Evolutionary conservation across 2,329 filamentous ascomycete species (phyloP).

Genomic region (Penicillium psychrosexuale): DNA sequence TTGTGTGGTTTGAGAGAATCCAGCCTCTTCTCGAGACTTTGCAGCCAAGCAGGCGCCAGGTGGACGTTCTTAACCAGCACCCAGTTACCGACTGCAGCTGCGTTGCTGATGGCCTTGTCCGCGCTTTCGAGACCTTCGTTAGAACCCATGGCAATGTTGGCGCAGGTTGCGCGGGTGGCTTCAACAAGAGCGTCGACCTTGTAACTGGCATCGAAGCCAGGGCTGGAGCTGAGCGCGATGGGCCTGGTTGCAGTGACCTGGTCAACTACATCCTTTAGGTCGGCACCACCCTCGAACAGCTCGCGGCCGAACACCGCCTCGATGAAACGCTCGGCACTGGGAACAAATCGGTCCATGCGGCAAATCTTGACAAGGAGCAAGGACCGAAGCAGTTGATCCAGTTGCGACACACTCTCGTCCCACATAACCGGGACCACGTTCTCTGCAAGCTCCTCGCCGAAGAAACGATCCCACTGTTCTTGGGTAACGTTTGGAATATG

Average conservation of each 20-base stretch:
- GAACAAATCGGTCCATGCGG: conserved; percentile 92
- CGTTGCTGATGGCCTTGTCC: conserved; percentile 91
- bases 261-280: conserved; percentile 78
- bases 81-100: conserved; percentile 89
- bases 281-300: conserved; percentile 78
- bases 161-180: conserved; percentile 74
- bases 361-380: conserved; percentile 90
- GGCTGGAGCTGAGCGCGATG: conserved; percentile 87
- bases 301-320: conserved; percentile 77
- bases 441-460: conserved; percentile 82
- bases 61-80: conserved; percentile 99
- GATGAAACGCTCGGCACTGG: conserved; percentile 87
- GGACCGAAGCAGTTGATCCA: conserved; percentile 76
- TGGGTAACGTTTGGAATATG: conserved; percentile 61
- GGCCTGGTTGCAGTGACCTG: conserved; percentile 82
- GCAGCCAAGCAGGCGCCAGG: conserved; percentile 90
- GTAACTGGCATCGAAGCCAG: conserved; percentile 97
- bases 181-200: conserved; percentile 96
- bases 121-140: conserved; percentile 89
- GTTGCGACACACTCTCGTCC: conserved; percentile 60
- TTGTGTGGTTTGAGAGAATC: conserved; percentile 90
- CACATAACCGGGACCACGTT: conserved; percentile 75
- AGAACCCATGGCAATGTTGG: conserved; percentile 98
- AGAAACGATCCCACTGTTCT: conserved; percentile 75
- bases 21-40: conserved; percentile 94